Base-by-base conservation (phyloP, 225 moss, liverwort and hornwort genomes). In the Rhytidiadelphus loreus region DNA sequence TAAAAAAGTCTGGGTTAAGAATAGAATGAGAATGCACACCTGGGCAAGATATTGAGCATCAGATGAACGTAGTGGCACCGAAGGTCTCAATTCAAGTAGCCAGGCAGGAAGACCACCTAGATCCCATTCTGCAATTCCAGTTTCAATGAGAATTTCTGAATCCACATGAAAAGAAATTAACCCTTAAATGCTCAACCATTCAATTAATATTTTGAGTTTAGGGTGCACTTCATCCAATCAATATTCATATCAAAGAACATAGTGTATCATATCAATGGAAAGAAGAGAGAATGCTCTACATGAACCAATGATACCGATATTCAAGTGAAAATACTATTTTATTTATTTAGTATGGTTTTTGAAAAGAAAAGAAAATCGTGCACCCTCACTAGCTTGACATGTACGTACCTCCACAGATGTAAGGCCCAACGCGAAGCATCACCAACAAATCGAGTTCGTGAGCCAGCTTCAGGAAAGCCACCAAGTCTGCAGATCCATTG, bases 381-480 rank as follows among this genome's bases (percentile, higher is more conserved):
- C 73, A 65, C 20, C 30, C 22, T 39, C 28, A 10, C 28, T 60
- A 60, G 57, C 52, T 46, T 60, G 57, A 53, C 56, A 77, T 61
- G 46, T 82, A 96, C 93, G 35, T 91, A 97, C 95, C 97, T 94
- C 93, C 97, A 85, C 92, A 95, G 43, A 97, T 97, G 84, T 97
- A 97, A 85, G 97, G 97, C 77, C 97, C 97, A 80, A 96, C 91
- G n/a, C 97, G 97, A 87, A 97, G 96, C 96, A 97, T 96, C 74
- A 96, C 96, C 84, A 97, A 60, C 23, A 96, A 87, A 44, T 94
- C 94, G 19, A 96, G 92, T 63, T 91, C 90, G 53, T 93, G 93
- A 61, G 95, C 95, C 16, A 95, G 91, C 88, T 91, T 89, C 80
- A 97, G 86, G 57, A 96, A 97, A 30, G 91, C 92, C 86, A 91